Evolutionary conservation across 495 filamentous ascomycete species (phyloP), one percentile per base, ranked within the genome.

Genomic region (Mycothermus thermophilus): DNA sequence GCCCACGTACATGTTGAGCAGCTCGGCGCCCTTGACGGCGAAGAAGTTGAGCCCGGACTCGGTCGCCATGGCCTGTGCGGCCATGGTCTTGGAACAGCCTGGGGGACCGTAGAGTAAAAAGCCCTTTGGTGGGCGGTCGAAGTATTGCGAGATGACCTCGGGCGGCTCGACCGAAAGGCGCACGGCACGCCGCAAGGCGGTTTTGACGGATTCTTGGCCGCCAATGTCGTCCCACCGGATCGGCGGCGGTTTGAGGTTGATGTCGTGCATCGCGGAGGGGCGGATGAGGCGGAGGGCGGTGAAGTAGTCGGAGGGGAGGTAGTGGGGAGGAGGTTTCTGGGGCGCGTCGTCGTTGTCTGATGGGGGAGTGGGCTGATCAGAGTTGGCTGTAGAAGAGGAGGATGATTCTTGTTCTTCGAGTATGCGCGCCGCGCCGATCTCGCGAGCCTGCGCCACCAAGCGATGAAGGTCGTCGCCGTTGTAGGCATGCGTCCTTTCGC

Each of bases 1-100:
- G 35, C 90, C 90, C 15, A 97, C 86, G 58, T 95, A 97, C 85
- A 92, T 95, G 59, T 78, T 93, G 36, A 94, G 71, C 3, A 97
- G 71, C 55, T 97, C 90, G 20, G 85, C 83, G n/a, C 90, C 90
- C 61, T 93, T 93, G 23, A 97, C 83, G 15, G 87, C 81, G 57
- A 97, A 72, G 55, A 96, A 97, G 50, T 95, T 97, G 44, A 92
- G 72, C 3, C 83, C 83, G 14, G 81, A 78, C 52, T 92, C 86
- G 17, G 84, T 93, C 5, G 90, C 90, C 50, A 93, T 74, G 26
- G 90, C 90, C 48, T 93, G 85, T 1, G 90, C 90, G 1, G 76
- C 81, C 55, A 97, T 71, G 12, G 90, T 97, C 56, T 97, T 97
- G 28, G 86, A 93, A 52, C 90, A 97, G 12, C 90, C 90, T 0